Percentiles rank a stretch among this genome's conserved stretches.
Evolutionary conservation across 2,329 filamentous ascomycete species (phyloP).

Genomic region (Ilyonectria sp.): DNA sequence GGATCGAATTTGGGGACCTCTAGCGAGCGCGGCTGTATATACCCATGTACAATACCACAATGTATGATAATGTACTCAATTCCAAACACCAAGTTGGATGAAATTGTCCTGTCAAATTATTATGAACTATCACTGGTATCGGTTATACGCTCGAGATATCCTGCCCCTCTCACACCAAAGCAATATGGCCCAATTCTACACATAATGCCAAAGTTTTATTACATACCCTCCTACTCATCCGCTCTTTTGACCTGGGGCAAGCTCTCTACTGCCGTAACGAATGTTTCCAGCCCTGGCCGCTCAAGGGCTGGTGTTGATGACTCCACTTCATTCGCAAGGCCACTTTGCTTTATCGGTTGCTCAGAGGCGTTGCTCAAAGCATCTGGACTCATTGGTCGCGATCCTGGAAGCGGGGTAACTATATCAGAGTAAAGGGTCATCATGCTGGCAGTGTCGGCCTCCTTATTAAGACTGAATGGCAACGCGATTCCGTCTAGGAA

Average conservation of each 20-base stretch:
- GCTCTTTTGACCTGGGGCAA: constrained; percentile 51
- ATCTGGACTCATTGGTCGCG: constrained; percentile 52
- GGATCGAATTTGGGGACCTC: constrained; percentile 39
- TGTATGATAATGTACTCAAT: constrained; percentile 49
- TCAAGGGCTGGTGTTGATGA: constrained; percentile 24
- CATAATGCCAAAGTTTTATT: constrained; percentile 32
- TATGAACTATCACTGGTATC: constrained; percentile 27
- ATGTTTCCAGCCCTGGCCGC: constrained; percentile 66
- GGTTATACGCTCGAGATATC: constrained; percentile 38
- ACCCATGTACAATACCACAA: constrained; percentile 50
- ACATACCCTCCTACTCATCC: constrained; percentile 21
- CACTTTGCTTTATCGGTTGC: constrained; percentile 21
- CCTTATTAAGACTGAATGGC: constrained; percentile 78
- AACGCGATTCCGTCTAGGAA: constrained; percentile 79
- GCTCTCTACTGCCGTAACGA: constrained; percentile 67
- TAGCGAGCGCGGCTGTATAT: constrained; percentile 47
- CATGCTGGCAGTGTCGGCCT: constrained; percentile 79
- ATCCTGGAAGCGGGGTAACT: constrained; percentile 48
- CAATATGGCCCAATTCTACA: constrained; percentile 35
- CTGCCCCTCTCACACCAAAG: constrained; percentile 28
- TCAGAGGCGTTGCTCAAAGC: constrained; percentile 14
- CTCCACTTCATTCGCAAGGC: constrained; percentile 22
- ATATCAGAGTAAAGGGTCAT: constrained; percentile 70
- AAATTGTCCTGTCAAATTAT: constrained; percentile 16
- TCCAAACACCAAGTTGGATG: constrained; percentile 34